Evolutionary conservation across 345 rosid genomes (phyloP).

Genomic region (Balakata baccata): DNA sequence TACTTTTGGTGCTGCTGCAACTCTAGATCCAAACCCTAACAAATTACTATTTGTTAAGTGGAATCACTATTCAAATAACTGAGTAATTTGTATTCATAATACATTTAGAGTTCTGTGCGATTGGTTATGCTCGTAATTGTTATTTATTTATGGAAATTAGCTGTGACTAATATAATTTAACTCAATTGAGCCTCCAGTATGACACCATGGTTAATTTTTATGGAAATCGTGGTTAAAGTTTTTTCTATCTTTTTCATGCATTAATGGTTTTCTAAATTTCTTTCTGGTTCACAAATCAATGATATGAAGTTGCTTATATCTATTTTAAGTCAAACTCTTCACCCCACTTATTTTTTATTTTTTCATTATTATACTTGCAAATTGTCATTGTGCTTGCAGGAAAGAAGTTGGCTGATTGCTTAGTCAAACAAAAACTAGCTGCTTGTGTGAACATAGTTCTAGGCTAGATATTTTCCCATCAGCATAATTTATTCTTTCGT

Average conservation of each 20-base stretch:
- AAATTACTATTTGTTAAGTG: no score
- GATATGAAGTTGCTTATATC: background rate
- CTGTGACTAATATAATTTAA: background rate
- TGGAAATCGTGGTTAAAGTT: no score
- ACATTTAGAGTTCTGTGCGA: no score
- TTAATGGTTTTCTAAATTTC: background rate
- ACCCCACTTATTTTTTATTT: background rate
- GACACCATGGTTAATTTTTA: no score
- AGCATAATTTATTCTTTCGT: no score
- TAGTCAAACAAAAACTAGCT: conserved; percentile 78
- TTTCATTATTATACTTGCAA: background rate
- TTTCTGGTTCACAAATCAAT: background rate
- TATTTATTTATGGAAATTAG: background rate
- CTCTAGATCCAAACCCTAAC: no score
- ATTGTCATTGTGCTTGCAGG: conserved; percentile 40
- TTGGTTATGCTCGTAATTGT: background rate
- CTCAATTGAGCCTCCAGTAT: background rate
- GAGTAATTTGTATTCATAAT: background rate
- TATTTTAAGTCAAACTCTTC: background rate
- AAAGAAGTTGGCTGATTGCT: conserved; percentile 80
- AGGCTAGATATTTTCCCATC: conserved; percentile 30
- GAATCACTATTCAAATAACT: background rate
- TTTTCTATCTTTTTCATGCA: no score
- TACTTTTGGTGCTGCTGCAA: no score
- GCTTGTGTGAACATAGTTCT: conserved; percentile 89